Evolutionary conservation across 768 basidiomycete genomes (phyloP).

Genomic region (Goffeauzyma gilvescens): DNA sequence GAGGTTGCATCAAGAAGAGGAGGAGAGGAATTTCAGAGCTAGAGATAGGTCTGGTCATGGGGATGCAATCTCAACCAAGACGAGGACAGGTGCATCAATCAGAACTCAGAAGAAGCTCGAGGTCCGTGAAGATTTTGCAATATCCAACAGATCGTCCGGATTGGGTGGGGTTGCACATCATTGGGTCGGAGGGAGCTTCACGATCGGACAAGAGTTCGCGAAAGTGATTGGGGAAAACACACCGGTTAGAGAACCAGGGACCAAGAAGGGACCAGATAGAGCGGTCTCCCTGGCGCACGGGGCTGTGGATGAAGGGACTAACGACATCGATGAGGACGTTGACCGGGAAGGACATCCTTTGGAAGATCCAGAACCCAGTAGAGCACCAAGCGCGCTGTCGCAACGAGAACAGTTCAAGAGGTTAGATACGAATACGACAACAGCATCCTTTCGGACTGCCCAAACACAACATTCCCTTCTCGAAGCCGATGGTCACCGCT

Average conservation of each 20-base stretch:
- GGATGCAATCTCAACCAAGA: background rate
- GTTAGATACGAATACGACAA: background rate
- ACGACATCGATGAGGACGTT: no score
- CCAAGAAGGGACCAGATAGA: background rate
- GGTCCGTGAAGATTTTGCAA: conserved; percentile 11
- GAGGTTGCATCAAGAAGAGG: conserved; percentile 1
- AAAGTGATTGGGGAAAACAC: no score
- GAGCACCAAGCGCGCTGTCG: no score
- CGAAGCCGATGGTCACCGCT: background rate
- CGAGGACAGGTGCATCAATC: background rate
- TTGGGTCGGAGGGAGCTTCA: background rate
- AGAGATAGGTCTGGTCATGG: background rate
- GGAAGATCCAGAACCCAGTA: no score
- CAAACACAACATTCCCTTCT: background rate
- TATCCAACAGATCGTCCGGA: conserved; percentile 21
- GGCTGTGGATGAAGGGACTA: background rate
- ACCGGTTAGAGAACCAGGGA: no score
- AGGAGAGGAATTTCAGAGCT: no score
- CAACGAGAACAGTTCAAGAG: no score
- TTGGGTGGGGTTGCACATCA: background rate
- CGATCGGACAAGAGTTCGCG: conserved; percentile 1
- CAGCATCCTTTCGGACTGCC: background rate
- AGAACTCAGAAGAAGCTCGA: background rate
- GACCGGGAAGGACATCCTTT: no score
- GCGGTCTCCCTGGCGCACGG: background rate